phyloP scores from a whole-genome alignment of 805 yeast species.

The Pichia heedii region DNA sequence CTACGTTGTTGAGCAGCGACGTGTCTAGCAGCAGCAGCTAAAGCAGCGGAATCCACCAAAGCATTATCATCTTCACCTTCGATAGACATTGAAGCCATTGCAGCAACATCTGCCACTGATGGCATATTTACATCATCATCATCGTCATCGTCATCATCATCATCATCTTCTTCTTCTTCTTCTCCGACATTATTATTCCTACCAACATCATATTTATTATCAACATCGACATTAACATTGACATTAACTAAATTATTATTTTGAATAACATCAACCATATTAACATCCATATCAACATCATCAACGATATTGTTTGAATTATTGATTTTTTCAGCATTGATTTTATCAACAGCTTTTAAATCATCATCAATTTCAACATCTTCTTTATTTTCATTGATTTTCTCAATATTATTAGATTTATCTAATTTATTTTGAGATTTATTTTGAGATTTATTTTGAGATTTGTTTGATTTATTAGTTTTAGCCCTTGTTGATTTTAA shows the following conservation, averaged over 20 bases:
- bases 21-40: slow-evolving; percentile 12
- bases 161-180: slow-evolving; percentile 1
- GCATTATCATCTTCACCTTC: slow-evolving; percentile 10
- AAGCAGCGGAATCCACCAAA: slow-evolving; percentile 12
- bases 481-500: too few species aligned
- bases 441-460: neutral
- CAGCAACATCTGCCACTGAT: slow-evolving; percentile 11
- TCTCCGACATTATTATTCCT: neutral
- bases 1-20: slow-evolving; percentile 11
- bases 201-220: neutral
- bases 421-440: neutral
- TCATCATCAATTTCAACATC: slow-evolving; percentile 3
- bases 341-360: slow-evolving; percentile 2
- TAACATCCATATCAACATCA: slow-evolving; percentile 1
- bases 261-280: too few species aligned
- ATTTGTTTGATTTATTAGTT: neutral
- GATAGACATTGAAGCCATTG: slow-evolving; percentile 12
- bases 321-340: neutral
- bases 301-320: neutral
- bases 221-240: slow-evolving; percentile 1
- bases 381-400: neutral
- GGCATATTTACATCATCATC: slow-evolving; percentile 9
- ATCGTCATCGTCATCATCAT: slow-evolving; percentile 5
- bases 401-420: neutral
- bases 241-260: neutral